Evolutionary conservation across 257 asterid genomes (phyloP), one percentile per base, ranked within the genome.

Genomic region (Marsdenia floribunda): DNA sequence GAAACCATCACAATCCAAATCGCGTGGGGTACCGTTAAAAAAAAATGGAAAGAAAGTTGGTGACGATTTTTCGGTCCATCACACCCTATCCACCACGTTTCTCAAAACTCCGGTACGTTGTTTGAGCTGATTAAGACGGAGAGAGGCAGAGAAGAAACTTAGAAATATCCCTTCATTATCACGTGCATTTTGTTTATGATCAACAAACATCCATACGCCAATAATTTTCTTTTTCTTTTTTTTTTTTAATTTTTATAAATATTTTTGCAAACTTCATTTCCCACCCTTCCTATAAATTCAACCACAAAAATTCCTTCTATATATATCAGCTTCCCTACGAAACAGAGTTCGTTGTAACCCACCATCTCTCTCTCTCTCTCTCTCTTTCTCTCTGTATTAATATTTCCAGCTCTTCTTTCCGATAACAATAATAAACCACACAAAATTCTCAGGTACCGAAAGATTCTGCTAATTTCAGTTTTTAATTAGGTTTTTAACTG

Each of bases 151-250:
- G 46, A 42, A 11, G 49, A 44, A 44, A 44, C 49, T 44, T 44
- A 80, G 81, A 83, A 82, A 85, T 83, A 76, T 82, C 88, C 88
- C 82, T 78, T 68, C 73, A n/a, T 72, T 40, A 64, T 73, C 93
- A 89, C 96, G 97, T 91, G 92, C 86, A 80, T 71, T 80, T 86
- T 78, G 72, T 80, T 82, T 68, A 24, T 50, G 15, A 19, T 5
- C 24, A 38, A 9, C 77, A 63, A 78, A 70, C 76, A 73, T 75
- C 77, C 76, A 61, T 84, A 77, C 79, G 76, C 71, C 86, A 53
- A 3, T 18, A 0, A 53, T 53, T 44, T 7, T 6, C 6, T 44
- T 44, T 29, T 29, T 29, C n/a, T 6, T 5, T 42, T 42, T 42
- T 6, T 42, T 42, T 42, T 2, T 37, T 37, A 37, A 37, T 38